These are phyloP conservation scores for Chrysanthemum makinoi DNA, from an alignment of 129 eudicot species.

Conservation along the genomic window DNA sequence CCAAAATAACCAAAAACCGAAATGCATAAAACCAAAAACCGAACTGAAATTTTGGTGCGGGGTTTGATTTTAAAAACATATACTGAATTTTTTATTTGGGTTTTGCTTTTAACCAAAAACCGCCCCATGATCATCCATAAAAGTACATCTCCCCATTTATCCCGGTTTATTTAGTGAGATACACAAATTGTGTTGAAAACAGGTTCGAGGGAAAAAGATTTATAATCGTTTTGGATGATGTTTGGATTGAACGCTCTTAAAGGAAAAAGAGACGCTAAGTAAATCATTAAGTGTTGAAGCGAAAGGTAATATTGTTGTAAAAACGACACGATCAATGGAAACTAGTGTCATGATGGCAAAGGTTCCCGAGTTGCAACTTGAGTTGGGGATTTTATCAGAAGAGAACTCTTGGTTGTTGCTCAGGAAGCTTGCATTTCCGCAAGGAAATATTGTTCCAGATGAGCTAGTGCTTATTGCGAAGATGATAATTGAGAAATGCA, in stretches of 20 bases:
- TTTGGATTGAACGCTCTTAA: conserved; percentile 26
- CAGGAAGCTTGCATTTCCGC: conserved; percentile 21
- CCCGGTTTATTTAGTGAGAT: too few species aligned
- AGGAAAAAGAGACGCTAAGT: conserved; percentile 7
- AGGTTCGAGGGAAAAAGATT: conserved; percentile 14
- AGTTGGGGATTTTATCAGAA: conserved; percentile 18
- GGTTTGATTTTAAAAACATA: too few species aligned
- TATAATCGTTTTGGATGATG: conserved; percentile 31
- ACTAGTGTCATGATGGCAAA: conserved; percentile 19
- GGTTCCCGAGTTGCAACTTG: background rate
- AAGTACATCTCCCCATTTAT: too few species aligned
- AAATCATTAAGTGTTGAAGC: conserved; percentile 18
- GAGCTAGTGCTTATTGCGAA: conserved; percentile 34
- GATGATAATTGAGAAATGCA: conserved; percentile 31
- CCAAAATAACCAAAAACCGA: too few species aligned
- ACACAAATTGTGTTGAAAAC: background rate
- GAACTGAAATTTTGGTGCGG: too few species aligned
- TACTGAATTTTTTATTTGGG: too few species aligned
- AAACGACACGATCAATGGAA: conserved; percentile 13
- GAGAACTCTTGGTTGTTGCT: conserved; percentile 21
- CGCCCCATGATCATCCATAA: too few species aligned
- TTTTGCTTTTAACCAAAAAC: too few species aligned
- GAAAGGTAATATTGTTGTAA: conserved; percentile 19
- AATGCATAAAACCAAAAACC: too few species aligned
- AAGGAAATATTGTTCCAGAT: conserved; percentile 6